phyloP scores from a whole-genome alignment of 2,329 filamentous ascomycete genomes.

The Hymenoscyphus salicellus region DNA sequence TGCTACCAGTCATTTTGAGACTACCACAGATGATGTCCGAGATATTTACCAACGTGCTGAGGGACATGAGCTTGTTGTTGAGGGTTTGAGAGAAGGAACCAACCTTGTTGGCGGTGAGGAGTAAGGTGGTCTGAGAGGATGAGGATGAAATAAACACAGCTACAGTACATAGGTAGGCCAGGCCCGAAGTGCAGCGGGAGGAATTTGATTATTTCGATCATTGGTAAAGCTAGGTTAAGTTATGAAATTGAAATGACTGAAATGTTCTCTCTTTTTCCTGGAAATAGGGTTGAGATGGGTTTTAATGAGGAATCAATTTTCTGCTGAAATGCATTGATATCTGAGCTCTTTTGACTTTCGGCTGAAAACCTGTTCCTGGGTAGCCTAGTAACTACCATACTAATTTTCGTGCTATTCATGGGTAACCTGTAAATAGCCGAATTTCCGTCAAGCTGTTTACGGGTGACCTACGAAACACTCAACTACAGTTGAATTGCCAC shows the following conservation, averaged over 20 bases:
- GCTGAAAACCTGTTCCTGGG: too few species aligned
- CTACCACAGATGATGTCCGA: conserved; percentile 82
- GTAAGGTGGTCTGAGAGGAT: conserved; percentile 38
- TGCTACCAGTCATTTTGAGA: conserved; percentile 96
- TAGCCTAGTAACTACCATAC: too few species aligned
- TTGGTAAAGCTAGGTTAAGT: background rate
- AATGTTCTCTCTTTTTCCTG: background rate
- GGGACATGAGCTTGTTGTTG: conserved; percentile 64
- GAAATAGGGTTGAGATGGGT: too few species aligned
- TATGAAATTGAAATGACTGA: background rate
- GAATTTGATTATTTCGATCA: background rate
- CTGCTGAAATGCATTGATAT: too few species aligned
- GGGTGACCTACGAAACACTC: too few species aligned
- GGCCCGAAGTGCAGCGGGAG: background rate
- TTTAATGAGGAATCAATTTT: too few species aligned
- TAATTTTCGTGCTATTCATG: too few species aligned
- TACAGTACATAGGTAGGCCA: conserved; percentile 8
- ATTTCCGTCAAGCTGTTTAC: too few species aligned
- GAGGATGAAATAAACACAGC: background rate
- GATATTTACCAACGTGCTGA: conserved; percentile 83
- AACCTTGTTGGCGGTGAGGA: conserved; percentile 66
- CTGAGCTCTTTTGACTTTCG: too few species aligned
- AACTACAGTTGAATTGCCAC: too few species aligned
- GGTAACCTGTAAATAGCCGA: too few species aligned
- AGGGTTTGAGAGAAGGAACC: conserved; percentile 65